Percentiles rank a stretch among this genome's conserved stretches.
phyloP scores from a whole-genome alignment of 2,329 filamentous ascomycete genomes.

The Pseudogymnoascus sp. region DNA sequence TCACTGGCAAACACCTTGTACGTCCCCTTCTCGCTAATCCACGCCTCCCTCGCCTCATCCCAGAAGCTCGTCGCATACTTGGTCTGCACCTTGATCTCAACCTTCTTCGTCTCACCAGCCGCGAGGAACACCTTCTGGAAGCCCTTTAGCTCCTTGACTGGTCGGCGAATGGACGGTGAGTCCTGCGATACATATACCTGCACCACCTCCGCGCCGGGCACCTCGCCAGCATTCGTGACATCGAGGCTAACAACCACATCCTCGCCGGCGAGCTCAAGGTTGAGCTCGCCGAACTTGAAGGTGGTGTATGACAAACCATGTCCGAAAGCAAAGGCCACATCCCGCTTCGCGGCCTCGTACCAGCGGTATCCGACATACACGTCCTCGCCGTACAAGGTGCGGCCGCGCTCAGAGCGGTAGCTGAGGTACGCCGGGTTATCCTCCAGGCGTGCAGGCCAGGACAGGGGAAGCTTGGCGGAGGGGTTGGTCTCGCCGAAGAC shows the following conservation, averaged over 20 bases:
- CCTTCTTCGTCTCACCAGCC: slow-evolving; percentile 28
- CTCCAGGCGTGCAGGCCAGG: slow-evolving; percentile 58
- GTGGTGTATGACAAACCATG: slow-evolving; percentile 72
- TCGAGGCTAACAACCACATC: slow-evolving; percentile 39
- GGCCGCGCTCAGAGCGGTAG: slow-evolving; percentile 60
- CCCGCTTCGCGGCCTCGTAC: slow-evolving; percentile 61
- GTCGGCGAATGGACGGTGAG: slow-evolving; percentile 27
- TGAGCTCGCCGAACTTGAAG: slow-evolving; percentile 49
- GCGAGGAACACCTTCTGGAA: slow-evolving; percentile 36
- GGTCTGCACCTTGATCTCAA: slow-evolving; percentile 26
- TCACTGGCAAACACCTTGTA: slow-evolving; percentile 29
- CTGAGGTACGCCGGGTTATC: slow-evolving; percentile 73
- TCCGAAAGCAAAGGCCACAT: slow-evolving; percentile 68
- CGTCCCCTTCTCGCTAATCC: slow-evolving; percentile 31
- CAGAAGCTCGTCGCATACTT: slow-evolving; percentile 34
- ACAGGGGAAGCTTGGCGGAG: slow-evolving; percentile 65
- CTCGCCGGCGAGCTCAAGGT: slow-evolving; percentile 36
- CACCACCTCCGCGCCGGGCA: slow-evolving; percentile 28
- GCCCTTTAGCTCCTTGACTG: slow-evolving; percentile 36
- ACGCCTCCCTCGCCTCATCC: slow-evolving; percentile 33
- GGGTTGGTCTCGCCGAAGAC: slow-evolving; percentile 69
- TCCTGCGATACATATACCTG: slow-evolving; percentile 27
- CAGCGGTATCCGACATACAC: slow-evolving; percentile 72
- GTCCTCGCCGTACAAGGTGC: slow-evolving; percentile 70
- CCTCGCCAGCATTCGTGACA: slow-evolving; percentile 33